These are phyloP conservation scores for Tetradesmus lagerheimii DNA, from an alignment of 139 green algal species.

Conservation along the genomic window DNA sequence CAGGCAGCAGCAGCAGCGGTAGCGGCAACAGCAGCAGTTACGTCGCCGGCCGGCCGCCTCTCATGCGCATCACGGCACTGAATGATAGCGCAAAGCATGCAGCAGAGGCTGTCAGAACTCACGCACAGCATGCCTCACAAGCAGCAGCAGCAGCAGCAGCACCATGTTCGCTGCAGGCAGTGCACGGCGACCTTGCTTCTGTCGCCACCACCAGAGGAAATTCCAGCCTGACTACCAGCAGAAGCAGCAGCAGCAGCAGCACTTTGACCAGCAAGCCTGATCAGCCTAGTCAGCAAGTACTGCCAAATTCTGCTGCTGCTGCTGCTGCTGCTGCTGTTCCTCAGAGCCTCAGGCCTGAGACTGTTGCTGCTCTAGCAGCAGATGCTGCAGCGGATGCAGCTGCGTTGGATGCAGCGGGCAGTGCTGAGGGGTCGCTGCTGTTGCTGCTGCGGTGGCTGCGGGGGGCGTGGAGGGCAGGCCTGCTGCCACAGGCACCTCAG, in stretches of 20 bases:
- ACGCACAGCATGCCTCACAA: neutral
- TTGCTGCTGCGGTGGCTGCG: conserved; percentile 4
- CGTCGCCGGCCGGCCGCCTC: neutral
- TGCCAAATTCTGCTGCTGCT: no score
- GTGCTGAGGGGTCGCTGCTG: neutral
- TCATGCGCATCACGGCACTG: neutral
- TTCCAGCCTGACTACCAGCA: neutral
- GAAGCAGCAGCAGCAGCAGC: neutral
- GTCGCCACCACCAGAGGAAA: neutral
- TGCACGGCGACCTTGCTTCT: neutral
- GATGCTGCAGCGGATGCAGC: neutral
- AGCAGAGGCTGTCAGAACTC: neutral
- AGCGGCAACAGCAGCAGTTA: neutral
- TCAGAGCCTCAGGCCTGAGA: neutral
- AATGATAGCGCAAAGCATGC: neutral
- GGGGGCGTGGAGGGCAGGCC: neutral
- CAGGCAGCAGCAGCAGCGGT: conserved; percentile 5
- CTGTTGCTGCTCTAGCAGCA: neutral
- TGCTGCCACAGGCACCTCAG: neutral
- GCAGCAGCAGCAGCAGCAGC: neutral
- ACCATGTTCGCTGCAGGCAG: no score
- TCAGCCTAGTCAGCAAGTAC: neutral
- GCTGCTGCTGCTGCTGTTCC: neutral
- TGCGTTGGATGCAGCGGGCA: neutral
- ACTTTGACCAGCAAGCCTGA: neutral